These are phyloP conservation scores for Millerozyma acaciae DNA, from an alignment of 805 yeast species.

Conservation along the genomic window DNA sequence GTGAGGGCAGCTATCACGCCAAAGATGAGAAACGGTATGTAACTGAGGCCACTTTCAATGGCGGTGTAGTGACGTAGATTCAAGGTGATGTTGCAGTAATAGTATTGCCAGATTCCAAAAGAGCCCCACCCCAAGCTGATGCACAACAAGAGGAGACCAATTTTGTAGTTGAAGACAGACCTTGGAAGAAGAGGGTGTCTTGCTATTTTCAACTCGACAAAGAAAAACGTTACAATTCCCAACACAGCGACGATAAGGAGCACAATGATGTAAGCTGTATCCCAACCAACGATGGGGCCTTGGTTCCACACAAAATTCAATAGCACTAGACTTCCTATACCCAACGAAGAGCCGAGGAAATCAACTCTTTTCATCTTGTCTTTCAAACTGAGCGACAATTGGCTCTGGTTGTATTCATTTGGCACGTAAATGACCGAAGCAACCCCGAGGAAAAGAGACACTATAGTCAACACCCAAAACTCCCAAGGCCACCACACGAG, in stretches of 20 bases:
- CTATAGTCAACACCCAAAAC: conserved; percentile 46
- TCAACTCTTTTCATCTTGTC: conserved; percentile 16
- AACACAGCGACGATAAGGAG: conserved; percentile 52
- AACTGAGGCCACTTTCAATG: conserved; percentile 34
- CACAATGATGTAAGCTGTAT: conserved; percentile 51
- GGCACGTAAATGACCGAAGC: conserved; percentile 40
- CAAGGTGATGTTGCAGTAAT: conserved; percentile 49
- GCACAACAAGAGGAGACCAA: conserved; percentile 46
- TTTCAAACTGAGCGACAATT: conserved; percentile 4
- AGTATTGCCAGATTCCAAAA: conserved; percentile 71
- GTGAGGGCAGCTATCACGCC: conserved; percentile 55
- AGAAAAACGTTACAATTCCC: conserved; percentile 38
- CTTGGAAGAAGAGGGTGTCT: conserved; percentile 53
- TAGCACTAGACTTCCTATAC: conserved; percentile 56
- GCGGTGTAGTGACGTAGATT: conserved; percentile 47
- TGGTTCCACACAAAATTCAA: conserved; percentile 73
- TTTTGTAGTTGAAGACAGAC: conserved; percentile 41
- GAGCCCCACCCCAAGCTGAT: conserved; percentile 72
- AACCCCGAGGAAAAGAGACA: conserved; percentile 26
- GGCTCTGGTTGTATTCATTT: conserved; percentile 5
- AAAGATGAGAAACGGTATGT: conserved; percentile 43
- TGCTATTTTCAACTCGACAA: conserved; percentile 44
- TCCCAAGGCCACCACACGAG: conserved; percentile 60
- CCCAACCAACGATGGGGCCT: conserved; percentile 73
- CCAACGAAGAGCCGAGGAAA: conserved; percentile 38